Conservation (phyloP, 2,329 filamentous ascomycete genomes). For the Graphilbum fragrans region DNA sequence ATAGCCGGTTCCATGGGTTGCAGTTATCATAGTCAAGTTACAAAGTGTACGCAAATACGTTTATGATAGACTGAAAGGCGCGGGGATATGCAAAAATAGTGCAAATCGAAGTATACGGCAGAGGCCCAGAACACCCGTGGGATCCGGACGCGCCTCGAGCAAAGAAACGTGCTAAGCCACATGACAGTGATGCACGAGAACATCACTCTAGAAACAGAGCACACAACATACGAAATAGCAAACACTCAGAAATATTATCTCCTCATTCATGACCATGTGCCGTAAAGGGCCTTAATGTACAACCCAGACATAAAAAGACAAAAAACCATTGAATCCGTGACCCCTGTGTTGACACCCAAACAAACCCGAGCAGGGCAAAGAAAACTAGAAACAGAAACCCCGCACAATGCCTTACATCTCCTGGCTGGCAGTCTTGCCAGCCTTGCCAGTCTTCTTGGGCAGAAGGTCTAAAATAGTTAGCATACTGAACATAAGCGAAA, state of each 20-base stretch:
- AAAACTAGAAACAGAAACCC: conserved; percentile 35
- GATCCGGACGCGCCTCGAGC: no score
- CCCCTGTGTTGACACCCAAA: conserved; percentile 72
- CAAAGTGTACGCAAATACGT: no score
- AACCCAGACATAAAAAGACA: conserved; percentile 52
- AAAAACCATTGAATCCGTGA: conserved; percentile 66
- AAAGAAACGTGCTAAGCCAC: no score
- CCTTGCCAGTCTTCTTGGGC: conserved; percentile 98
- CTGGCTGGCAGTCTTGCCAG: conserved; percentile 83
- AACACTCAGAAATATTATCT: conserved; percentile 25
- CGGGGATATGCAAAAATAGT: no score
- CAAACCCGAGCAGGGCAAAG: conserved; percentile 48
- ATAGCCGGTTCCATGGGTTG: no score
- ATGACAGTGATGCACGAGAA: conserved; percentile 2
- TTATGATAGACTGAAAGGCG: no score
- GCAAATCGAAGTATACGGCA: no score
- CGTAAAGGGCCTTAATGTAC: conserved; percentile 56
- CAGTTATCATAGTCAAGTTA: no score
- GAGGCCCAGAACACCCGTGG: no score
- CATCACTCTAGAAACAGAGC: neutral
- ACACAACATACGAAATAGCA: neutral
- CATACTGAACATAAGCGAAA: neutral
- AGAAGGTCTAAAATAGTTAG: conserved; percentile 61
- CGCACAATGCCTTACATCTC: conserved; percentile 60
- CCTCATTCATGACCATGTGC: conserved; percentile 55